Evolutionary conservation across 768 basidiomycete species (phyloP).

Genomic region (Trametes punicea): DNA sequence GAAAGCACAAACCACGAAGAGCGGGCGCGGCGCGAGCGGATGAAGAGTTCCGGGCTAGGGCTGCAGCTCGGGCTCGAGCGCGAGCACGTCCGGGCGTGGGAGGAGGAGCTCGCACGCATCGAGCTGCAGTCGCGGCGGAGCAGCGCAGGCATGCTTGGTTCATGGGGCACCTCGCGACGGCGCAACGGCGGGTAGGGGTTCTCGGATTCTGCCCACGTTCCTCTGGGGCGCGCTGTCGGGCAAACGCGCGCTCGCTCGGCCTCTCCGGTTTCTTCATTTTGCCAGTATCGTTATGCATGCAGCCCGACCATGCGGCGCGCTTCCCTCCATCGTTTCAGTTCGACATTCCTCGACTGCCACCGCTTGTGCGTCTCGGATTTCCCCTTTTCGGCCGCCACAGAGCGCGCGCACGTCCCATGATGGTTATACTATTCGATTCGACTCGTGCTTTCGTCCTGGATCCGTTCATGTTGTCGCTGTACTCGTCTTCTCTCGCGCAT

Average conservation of each 20-base stretch:
- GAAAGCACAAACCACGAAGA: slow-evolving; percentile 28
- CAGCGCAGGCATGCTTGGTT: slow-evolving; percentile 36
- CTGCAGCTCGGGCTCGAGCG: slow-evolving; percentile 8
- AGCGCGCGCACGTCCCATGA: background rate
- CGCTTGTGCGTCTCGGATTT: background rate
- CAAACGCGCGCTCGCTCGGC: too few relatives aligned
- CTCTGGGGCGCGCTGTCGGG: too few relatives aligned
- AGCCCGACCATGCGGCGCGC: background rate
- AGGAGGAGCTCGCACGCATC: slow-evolving; percentile 71
- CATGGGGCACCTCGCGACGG: slow-evolving; percentile 15
- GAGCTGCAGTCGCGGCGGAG: slow-evolving; percentile 53
- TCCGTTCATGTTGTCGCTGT: background rate
- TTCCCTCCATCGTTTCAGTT: background rate
- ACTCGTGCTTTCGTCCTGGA: background rate
- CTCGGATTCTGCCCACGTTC: background rate
- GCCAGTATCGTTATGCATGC: too few relatives aligned
- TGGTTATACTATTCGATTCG: background rate
- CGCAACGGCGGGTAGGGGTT: slow-evolving; percentile 13
- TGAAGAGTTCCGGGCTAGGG: slow-evolving; percentile 20
- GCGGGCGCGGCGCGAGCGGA: slow-evolving; percentile 31
- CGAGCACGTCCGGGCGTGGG: slow-evolving; percentile 55
- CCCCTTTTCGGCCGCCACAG: background rate
- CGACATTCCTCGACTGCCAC: background rate
- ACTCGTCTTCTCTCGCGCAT: background rate
- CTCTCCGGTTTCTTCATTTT: too few relatives aligned